phyloP scores from a whole-genome alignment of 2,329 filamentous ascomycete species.

The Colletotrichum chrysophilum region DNA sequence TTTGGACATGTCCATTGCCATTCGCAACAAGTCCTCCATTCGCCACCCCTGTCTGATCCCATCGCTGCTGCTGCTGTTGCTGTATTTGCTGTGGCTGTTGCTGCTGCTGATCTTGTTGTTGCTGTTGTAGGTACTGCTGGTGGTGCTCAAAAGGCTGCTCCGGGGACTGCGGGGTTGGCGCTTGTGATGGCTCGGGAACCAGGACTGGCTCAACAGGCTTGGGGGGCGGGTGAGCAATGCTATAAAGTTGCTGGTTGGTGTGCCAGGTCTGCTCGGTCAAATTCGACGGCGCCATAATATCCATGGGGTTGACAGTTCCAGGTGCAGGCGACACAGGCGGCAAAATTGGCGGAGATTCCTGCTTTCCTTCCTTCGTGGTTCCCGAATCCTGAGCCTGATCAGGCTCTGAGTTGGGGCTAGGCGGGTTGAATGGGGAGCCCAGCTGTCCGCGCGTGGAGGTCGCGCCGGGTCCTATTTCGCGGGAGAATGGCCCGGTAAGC shows the following conservation, averaged over 20 bases:
- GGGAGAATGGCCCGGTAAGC: constrained; percentile 11
- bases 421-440: constrained; percentile 7
- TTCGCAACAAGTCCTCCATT: background rate
- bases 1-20: background rate
- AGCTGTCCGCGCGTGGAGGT: background rate
- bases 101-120: background rate
- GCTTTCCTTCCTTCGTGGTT: background rate
- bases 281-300: constrained; percentile 53
- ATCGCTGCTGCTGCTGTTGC: background rate
- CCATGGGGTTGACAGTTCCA: constrained; percentile 59
- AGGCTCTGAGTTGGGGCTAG: constrained; percentile 8
- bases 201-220: background rate
- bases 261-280: constrained; percentile 36
- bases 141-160: constrained; percentile 6
- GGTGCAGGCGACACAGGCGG: constrained; percentile 40
- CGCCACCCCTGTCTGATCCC: background rate
- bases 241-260: constrained; percentile 38
- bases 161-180: constrained; percentile 25
- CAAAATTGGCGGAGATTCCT: constrained; percentile 23
- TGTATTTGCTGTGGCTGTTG: constrained; percentile 2
- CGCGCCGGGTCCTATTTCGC: background rate
- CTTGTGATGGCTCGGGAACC: constrained; percentile 30
- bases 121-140: background rate
- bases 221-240: constrained; percentile 30
- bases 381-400: background rate